Evolutionary conservation across 1,284 basidiomycete species (phyloP), one percentile per base, ranked within the genome.

Genomic region (Marasmius fiardii): DNA sequence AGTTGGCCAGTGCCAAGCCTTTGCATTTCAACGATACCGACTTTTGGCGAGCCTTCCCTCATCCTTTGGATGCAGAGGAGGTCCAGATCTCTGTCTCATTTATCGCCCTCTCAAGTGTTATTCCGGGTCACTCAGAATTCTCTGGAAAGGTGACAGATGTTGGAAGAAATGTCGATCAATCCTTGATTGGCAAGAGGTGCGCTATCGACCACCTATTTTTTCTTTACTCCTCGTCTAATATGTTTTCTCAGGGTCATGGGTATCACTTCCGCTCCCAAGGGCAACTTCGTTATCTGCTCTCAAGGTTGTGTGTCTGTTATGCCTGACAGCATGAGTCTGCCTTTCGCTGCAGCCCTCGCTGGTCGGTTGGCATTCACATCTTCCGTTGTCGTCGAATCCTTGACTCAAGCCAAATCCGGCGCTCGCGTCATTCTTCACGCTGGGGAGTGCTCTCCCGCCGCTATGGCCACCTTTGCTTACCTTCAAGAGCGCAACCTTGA

Each of bases 71-170:
- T 23, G 41, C 51, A 3, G 34, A 59, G 10, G 61, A 63, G 20
- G 61, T 61, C 16, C 60, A 61, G 43, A 49, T 63, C 24, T 26
- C 45, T 14, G 58, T 61, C 12, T 43, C 58, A 8, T 56, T 54
- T 41, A 52, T 56, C 16, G 14, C 51, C 23, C n/a, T 56, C 5
- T 56, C 60, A 3, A 49, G 60, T 14, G 43, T 54, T 7, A 60
- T 63, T 23, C 50, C 52, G 1, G 54, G 41, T n/a, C 59, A 48
- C 35, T 55, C 55, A 11, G 51, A 52, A 14, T 52, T 52, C 35
- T 52, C 51, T 24, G 51, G 51, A n/a, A 26, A 26, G 21, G 51
- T 52, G 14, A 26, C 18, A 16, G 35, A 14, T 8, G 51, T 52
- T 18, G 51, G 51, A 24, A 37, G 18, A 41, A 23, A 52, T 16